These are phyloP conservation scores for Thalia dealbata DNA, from an alignment of 176 grass and related monocot species.

Conservation along the genomic window DNA sequence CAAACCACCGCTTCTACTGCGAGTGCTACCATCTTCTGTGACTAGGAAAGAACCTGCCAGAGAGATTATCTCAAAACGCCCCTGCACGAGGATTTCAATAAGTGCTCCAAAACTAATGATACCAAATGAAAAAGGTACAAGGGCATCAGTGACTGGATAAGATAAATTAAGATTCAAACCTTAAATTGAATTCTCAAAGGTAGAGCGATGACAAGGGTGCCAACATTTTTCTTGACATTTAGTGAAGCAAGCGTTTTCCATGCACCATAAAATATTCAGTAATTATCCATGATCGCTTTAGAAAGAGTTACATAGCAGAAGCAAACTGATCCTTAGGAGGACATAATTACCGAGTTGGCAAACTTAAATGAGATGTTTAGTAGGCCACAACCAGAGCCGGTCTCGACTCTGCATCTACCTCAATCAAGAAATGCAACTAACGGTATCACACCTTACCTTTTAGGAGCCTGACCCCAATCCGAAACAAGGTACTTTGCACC, in stretches of 20 bases:
- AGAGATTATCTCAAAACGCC: conserved; percentile 93
- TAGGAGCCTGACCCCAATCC: not conserved
- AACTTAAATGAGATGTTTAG: too few relatives aligned
- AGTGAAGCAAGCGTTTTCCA: too few relatives aligned
- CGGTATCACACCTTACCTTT: not conserved
- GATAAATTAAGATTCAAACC: not conserved
- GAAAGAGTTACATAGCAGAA: too few relatives aligned
- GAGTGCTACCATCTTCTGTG: conserved; percentile 78
- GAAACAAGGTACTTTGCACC: too few relatives aligned
- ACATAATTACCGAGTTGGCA: too few relatives aligned
- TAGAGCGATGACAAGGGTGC: too few relatives aligned
- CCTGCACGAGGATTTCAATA: conserved; percentile 36
- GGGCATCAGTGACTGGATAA: not conserved
- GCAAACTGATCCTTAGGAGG: too few relatives aligned
- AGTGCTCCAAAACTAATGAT: not conserved
- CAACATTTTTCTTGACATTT: too few relatives aligned
- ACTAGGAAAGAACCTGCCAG: conserved; percentile 93
- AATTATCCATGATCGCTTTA: too few relatives aligned
- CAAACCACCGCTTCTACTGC: conserved; percentile 89
- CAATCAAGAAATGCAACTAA: not conserved
- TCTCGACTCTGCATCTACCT: not conserved
- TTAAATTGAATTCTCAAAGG: too few relatives aligned
- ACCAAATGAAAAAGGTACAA: not conserved
- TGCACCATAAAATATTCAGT: too few relatives aligned
- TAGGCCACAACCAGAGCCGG: too few relatives aligned